phyloP scores from a whole-genome alignment of 371 early-diverging fungal species.

The Rhizopus stolonifer region DNA sequence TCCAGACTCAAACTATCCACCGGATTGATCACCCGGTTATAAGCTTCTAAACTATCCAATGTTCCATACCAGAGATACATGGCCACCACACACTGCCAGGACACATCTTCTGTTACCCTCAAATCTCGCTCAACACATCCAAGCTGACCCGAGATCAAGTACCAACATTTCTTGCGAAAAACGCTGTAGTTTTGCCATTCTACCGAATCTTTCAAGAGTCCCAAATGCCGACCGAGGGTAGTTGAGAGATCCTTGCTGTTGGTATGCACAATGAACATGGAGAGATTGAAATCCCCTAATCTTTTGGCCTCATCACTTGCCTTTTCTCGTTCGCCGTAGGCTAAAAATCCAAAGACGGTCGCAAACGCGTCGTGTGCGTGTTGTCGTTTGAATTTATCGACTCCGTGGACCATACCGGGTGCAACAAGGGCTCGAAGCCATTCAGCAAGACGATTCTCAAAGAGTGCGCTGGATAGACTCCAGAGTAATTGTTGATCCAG shows the following conservation, averaged over 20 bases:
- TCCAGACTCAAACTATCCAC: too few relatives aligned
- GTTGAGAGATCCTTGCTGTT: constrained; percentile 1
- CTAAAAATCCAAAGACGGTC: constrained; percentile 8
- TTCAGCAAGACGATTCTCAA: background rate
- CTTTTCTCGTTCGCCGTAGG: constrained; percentile 16
- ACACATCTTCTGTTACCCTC: constrained; percentile 6
- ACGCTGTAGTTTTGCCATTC: background rate
- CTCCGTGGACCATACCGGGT: constrained; percentile 9
- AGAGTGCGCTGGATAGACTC: constrained; percentile 5
- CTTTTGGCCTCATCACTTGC: constrained; percentile 10
- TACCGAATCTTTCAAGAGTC: background rate
- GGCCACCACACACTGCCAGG: constrained; percentile 19
- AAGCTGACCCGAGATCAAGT: constrained; percentile 7
- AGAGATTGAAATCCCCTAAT: constrained; percentile 1
- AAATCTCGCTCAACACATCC: constrained; percentile 5
- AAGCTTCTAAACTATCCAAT: too few relatives aligned
- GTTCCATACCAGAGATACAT: constrained; percentile 22
- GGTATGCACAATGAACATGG: constrained; percentile 17
- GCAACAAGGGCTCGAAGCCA: constrained; percentile 16
- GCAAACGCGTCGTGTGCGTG: constrained; percentile 10
- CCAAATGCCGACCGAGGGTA: constrained; percentile 3
- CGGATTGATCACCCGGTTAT: too few relatives aligned
- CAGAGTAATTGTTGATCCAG: constrained; percentile 12
- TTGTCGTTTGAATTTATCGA: background rate
- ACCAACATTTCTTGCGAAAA: constrained; percentile 17